phyloP scores from a whole-genome alignment of 2,329 filamentous ascomycete species.

The Truncatella angustata region DNA sequence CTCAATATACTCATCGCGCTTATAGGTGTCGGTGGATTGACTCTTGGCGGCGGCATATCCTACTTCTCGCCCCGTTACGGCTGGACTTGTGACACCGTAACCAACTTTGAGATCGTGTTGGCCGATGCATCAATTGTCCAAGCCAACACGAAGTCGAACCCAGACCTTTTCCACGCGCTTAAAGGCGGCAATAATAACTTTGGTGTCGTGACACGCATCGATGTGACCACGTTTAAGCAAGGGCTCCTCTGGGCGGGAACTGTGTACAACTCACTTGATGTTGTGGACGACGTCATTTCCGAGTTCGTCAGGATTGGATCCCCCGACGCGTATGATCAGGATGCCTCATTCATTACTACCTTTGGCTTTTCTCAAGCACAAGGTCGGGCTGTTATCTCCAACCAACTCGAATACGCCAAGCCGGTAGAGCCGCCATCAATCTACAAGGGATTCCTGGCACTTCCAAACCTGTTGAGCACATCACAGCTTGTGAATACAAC shows the following conservation, averaged over 20 bases:
- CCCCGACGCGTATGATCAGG: neutral
- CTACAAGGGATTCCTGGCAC: neutral
- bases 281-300: neutral
- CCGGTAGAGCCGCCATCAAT: neutral
- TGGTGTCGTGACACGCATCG: slow-evolving; percentile 14
- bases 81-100: slow-evolving; percentile 45
- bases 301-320: neutral
- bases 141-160: neutral
- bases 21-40: slow-evolving; percentile 36
- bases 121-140: slow-evolving; percentile 31
- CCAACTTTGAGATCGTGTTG: slow-evolving; percentile 45
- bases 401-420: neutral
- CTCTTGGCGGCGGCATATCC: slow-evolving; percentile 48
- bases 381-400: neutral
- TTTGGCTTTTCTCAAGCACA: neutral
- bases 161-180: slow-evolving; percentile 10
- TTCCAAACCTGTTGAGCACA: neutral
- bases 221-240: slow-evolving; percentile 1
- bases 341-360: neutral
- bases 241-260: neutral
- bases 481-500: neutral
- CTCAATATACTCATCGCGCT: neutral
- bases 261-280: neutral
- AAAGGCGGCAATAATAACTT: slow-evolving; percentile 16
- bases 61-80: slow-evolving; percentile 44